These are phyloP conservation scores for Hypholoma fasciculare DNA, from an alignment of 768 basidiomycete genomes.

Conservation along the genomic window DNA sequence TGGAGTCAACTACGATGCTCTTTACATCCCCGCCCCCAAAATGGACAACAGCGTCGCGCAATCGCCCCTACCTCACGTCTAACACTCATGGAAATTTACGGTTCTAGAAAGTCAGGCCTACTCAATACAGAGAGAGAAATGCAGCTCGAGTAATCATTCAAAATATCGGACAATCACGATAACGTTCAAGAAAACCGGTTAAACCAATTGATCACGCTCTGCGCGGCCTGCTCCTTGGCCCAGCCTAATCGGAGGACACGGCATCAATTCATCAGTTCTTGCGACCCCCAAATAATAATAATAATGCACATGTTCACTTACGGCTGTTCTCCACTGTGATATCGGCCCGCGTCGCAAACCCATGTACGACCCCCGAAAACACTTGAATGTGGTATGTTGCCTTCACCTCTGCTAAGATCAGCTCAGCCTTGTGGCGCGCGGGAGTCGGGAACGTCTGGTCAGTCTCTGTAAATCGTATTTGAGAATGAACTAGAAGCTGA, in stretches of 20 bases:
- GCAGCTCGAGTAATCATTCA: no score
- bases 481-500: neutral
- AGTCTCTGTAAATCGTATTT: conserved; percentile 33
- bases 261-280: no score
- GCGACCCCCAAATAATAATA: no score
- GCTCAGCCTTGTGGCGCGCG: conserved; percentile 53
- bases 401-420: conserved; percentile 49
- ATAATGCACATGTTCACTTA: conserved; percentile 17
- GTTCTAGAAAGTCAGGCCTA: no score
- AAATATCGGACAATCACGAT: no score
- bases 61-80: no score
- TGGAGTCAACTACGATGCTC: no score
- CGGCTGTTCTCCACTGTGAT: conserved; percentile 37
- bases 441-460: conserved; percentile 52
- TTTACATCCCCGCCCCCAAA: no score
- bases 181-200: conserved; percentile 31
- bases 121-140: no score
- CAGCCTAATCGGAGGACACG: conserved; percentile 37
- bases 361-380: conserved; percentile 50
- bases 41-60: no score
- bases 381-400: conserved; percentile 56
- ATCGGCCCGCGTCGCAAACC: conserved; percentile 46
- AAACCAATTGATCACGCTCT: conserved; percentile 50
- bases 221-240: conserved; percentile 58
- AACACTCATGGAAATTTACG: no score